Conservation (phyloP, 129 eudicot species). For the Flaveria robusta region DNA sequence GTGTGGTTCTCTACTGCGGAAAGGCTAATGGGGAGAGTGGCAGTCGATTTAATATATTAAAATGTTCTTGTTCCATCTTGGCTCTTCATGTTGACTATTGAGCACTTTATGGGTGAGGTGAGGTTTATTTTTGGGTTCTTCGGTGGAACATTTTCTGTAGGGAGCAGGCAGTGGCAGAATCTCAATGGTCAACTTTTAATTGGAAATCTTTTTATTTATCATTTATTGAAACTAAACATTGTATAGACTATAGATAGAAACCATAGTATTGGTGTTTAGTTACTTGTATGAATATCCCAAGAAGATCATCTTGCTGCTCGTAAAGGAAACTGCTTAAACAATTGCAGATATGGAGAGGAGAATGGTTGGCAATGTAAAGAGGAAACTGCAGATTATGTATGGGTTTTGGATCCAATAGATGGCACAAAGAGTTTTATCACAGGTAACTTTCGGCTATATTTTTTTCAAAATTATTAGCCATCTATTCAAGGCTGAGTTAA, state of each 20-base stretch:
- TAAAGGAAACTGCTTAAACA: constrained; percentile 10
- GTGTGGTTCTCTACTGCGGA: not conserved
- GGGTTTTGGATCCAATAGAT: constrained; percentile 98
- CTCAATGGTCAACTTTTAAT: not conserved
- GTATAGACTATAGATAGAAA: not conserved
- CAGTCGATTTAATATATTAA: not conserved
- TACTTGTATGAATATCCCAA: constrained; percentile 11
- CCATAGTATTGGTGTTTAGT: not conserved
- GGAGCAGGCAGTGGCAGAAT: not conserved
- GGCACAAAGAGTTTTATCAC: constrained; percentile 97
- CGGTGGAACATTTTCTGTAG: not conserved
- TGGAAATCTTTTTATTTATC: not conserved
- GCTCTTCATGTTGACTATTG: constrained; percentile 9
- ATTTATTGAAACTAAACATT: not conserved
- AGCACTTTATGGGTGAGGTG: not conserved
- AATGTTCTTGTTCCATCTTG: not conserved
- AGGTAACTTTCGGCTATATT: constrained; percentile 45
- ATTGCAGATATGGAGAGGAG: constrained; percentile 92
- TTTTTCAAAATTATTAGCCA: not conserved
- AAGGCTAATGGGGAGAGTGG: not conserved
- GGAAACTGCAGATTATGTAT: constrained; percentile 81
- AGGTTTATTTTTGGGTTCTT: not conserved
- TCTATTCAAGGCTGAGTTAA: not conserved
- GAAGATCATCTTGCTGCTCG: constrained; percentile 1
- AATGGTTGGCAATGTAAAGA: constrained; percentile 96